Evolutionary conservation across 108 stramenopile species (phyloP).

Genomic region (Cyclotella distinguenda): DNA sequence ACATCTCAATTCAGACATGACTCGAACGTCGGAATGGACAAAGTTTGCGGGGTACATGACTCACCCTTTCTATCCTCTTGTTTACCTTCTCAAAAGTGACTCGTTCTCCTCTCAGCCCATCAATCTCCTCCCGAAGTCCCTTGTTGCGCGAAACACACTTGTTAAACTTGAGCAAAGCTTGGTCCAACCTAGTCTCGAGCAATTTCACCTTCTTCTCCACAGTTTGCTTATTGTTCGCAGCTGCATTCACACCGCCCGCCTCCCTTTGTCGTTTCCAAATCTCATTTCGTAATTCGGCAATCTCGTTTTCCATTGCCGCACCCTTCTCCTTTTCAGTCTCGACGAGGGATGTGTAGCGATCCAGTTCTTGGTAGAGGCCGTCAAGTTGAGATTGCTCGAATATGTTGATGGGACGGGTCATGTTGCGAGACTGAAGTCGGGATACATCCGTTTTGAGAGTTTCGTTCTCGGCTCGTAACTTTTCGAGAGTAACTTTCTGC

Average conservation of each 20-base stretch:
- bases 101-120: constrained; percentile 79
- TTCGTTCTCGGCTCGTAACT: constrained; percentile 71
- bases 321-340: constrained; percentile 54
- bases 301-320: constrained; percentile 61
- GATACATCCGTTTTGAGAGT: constrained; percentile 78
- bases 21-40: not conserved
- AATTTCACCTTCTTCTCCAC: constrained; percentile 80
- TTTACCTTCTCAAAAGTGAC: constrained; percentile 86
- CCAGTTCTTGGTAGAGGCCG: constrained; percentile 55
- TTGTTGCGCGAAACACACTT: constrained; percentile 77
- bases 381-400: constrained; percentile 59
- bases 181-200: constrained; percentile 86
- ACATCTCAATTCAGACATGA: not conserved
- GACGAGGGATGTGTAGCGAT: constrained; percentile 49
- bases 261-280: constrained; percentile 67
- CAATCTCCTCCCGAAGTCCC: constrained; percentile 75
- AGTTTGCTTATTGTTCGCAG: constrained; percentile 55
- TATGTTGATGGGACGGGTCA: constrained; percentile 48
- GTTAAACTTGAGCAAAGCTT: constrained; percentile 87
- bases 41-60: too few species aligned
- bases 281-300: constrained; percentile 53
- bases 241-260: constrained; percentile 87
- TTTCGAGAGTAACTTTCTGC: constrained; percentile 76
- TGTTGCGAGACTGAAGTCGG: constrained; percentile 60
- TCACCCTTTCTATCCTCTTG: constrained; percentile 70